Evolutionary conservation across 2,329 filamentous ascomycete species (phyloP), one percentile per base, ranked within the genome.

Genomic region (Alternaria ethzedia): DNA sequence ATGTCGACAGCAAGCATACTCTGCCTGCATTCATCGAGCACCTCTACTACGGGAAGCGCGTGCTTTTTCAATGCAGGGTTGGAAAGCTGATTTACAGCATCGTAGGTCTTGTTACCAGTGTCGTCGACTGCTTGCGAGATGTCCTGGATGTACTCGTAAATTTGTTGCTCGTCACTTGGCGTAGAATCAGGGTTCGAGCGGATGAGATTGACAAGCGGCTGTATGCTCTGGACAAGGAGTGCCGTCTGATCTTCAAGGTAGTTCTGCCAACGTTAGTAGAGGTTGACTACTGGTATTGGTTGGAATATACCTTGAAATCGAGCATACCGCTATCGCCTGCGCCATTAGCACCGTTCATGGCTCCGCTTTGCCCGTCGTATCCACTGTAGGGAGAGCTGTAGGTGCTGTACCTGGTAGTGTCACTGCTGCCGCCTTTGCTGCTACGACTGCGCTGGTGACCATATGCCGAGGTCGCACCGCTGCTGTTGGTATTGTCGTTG

Each of bases 201-300:
- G 64, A 96, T 89, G 61, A 88, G 86, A 60, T 86, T 83, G 50
- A 96, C 92, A 8, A 97, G 86, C n/a, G 89, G 87, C 79, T 96
- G 92, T 67, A 96, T 94, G 47, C 89, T 91, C 69, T 93, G 89
- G 25, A 96, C 90, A 63, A 97, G 86, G 4, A 89, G 83, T 54
- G 92, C 91, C 11, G 91, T 94, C 78, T 96, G 92, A 75, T 94
- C 91, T 75, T 96, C 91, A 36, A 96, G 87, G 75, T 93, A 94
- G 63, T 92, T 87, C 88, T 91, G 63, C 55, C 13, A 21, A 32
- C 57, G 66, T 75, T 63, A 70, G 66, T 64, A 23, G 28, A 10
- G 43, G 23, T 15, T 45, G 13, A 28, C n/a, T 21, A 6, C 21
- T 10, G 25, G 21, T 20, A 47, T 74, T 73, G 32, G 44, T 59